phyloP scores from a whole-genome alignment of 768 basidiomycete genomes.

The Amanita muscaria region DNA sequence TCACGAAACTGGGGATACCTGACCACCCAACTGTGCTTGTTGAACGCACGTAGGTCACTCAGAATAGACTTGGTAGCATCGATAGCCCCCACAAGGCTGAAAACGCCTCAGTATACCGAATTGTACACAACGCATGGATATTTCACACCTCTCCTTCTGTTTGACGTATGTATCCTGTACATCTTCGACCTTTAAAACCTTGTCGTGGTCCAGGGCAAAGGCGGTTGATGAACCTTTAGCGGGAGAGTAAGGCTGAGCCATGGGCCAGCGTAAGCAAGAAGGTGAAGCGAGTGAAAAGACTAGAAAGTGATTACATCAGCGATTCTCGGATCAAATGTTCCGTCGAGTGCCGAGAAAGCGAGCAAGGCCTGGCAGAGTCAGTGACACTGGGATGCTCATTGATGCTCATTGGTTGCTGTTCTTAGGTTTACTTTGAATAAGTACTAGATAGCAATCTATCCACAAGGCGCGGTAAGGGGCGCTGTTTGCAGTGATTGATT shows the following conservation, averaged over 20 bases:
- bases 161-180: conserved; percentile 70
- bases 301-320: conserved; percentile 1
- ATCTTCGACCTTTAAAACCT: conserved; percentile 53
- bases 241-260: conserved; percentile 37
- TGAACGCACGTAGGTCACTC: conserved; percentile 66
- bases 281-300: no score
- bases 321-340: not conserved
- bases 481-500: not conserved
- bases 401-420: no score
- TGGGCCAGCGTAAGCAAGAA: conserved; percentile 10
- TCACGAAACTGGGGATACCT: conserved; percentile 74
- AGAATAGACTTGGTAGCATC: conserved; percentile 63
- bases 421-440: no score
- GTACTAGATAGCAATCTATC: no score
- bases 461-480: not conserved
- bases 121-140: not conserved
- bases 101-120: conserved; percentile 8
- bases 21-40: conserved; percentile 80
- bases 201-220: conserved; percentile 25
- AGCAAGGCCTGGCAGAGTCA: no score
- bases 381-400: no score
- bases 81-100: conserved; percentile 70
- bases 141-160: conserved; percentile 63
- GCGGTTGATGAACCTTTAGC: conserved; percentile 23
- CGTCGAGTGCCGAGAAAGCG: not conserved